Base-by-base conservation (phyloP, 2,329 filamentous ascomycete genomes). In the Phialemonium atrogriseum region DNA sequence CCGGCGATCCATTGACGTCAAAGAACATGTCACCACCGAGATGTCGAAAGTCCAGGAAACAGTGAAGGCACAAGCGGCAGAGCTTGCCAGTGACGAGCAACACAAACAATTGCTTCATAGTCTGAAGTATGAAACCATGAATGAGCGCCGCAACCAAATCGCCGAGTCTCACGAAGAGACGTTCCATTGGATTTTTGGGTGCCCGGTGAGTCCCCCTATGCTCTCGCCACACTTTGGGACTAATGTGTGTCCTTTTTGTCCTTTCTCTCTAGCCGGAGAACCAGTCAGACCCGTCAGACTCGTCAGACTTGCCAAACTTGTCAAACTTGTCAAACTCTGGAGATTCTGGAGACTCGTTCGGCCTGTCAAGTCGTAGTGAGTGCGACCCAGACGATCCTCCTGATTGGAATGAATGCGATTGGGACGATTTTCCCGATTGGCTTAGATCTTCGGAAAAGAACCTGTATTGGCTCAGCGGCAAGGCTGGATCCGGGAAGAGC, bases 401-500 rank as follows among this genome's bases (percentile, higher is more conserved):
- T n/a, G n/a, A n/a, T n/a, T n/a, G n/a, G 22, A 10, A 5, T 12
- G 5, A 24, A 24, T 5, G 13, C 9, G 22, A 10, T 5, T 33
- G 35, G 35, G 29, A 27, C 4, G 37, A 35, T 14, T 40, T 40
- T 26, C 24, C 24, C 8, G 34, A 35, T 12, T 40, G 38, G 38
- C 17, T 38, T 0, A 21, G 38, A 17, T 38, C 30, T 11, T 22
- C 26, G 8, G 1, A n/a, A 2, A 2, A 29, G 9, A 33, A 32
- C 11, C 25, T 36, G 2, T 40, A 38, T 14, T 38, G 38, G 35
- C 24, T 38, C 19, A 36, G 35, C 10, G 38, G 38, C 5, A 40
- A 40, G 24, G 18, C 38, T 3, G 38, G 35, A 2, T 38, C 38
- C 8, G 38, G 38, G 1, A 40, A 40, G 20, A 38, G 35, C 32